Conservation (phyloP, 2,329 filamentous ascomycete species). For the Cercospora zeae-maydis region DNA sequence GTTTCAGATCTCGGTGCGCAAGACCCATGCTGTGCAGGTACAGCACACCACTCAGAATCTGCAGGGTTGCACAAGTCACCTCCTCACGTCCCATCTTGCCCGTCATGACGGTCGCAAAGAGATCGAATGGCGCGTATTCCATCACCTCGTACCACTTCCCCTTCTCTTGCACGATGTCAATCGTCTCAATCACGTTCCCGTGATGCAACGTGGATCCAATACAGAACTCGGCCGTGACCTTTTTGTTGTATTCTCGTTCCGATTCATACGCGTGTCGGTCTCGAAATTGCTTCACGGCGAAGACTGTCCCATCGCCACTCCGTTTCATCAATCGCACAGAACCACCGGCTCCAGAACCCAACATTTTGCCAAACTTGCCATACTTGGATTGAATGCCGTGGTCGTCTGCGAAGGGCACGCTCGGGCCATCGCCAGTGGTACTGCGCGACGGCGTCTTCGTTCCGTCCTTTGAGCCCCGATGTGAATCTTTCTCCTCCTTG, state of each 20-base stretch:
- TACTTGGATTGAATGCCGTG: slow-evolving; percentile 89
- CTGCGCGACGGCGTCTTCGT: slow-evolving; percentile 25
- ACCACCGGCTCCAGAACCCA: slow-evolving; percentile 90
- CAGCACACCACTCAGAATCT: slow-evolving; percentile 90
- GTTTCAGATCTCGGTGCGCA: slow-evolving; percentile 89
- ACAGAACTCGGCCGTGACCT: slow-evolving; percentile 96
- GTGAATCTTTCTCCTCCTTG: slow-evolving; percentile 43
- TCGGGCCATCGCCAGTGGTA: slow-evolving; percentile 37
- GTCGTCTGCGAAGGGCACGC: slow-evolving; percentile 86
- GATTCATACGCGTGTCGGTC: slow-evolving; percentile 89
- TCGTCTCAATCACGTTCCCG: slow-evolving; percentile 95
- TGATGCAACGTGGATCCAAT: slow-evolving; percentile 96
- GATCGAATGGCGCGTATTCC: slow-evolving; percentile 94
- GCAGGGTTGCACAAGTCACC: slow-evolving; percentile 83
- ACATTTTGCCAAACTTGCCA: slow-evolving; percentile 88
- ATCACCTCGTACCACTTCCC: slow-evolving; percentile 97
- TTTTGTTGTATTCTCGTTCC: slow-evolving; percentile 94
- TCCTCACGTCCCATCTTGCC: slow-evolving; percentile 94
- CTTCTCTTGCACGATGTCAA: slow-evolving; percentile 94
- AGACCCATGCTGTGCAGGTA: slow-evolving; percentile 94
- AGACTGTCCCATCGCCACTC: slow-evolving; percentile 85
- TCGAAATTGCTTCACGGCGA: slow-evolving; percentile 96
- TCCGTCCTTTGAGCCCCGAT: slow-evolving; percentile 26
- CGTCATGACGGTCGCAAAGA: slow-evolving; percentile 98
- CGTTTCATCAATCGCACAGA: slow-evolving; percentile 93